Base-by-base conservation (phyloP, 352 stramenopile genomes). In the Globisporangium emineosum region DNA sequence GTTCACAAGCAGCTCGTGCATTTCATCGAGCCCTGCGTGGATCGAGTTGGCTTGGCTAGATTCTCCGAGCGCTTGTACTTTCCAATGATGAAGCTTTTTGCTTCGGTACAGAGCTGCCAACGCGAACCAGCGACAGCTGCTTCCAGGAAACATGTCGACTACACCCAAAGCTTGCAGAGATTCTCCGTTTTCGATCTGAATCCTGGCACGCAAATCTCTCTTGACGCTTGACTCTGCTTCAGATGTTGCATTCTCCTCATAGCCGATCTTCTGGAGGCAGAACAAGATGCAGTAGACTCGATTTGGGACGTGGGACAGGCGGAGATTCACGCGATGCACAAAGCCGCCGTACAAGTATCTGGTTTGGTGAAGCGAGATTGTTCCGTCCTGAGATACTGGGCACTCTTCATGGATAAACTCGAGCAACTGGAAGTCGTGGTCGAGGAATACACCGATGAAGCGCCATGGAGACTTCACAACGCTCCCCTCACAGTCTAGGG, bases 351-450 rank as follows among this genome's bases (percentile, higher is more conserved):
- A 68, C 10, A 78, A 52, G 50, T 81, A 86, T 17, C 80, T 66
- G 0, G 68, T 75, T 65, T 88, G 74, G 3, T 71, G 67, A 30
- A 87, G 81, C 0, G 64, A 70, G 17, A 72, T 57, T 4, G 57
- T 69, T 30, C 64, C 71, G 8, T 75, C 67, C 10, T 75, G 65
- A 0, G 78, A 75, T 23, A 69, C 47, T 8, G 76, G 70, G 17
- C 75, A 81, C 5, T 74, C 68, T 64, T 85, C 80, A 35, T 88
- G 79, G 32, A 89, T 68, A 55, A 87, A 88, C 51, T 89, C 79
- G 19, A 88, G 66, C 2, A 90, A 57, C 30, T 90, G 79, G 4
- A 85, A 76, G 37, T 89, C 79, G 49, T 86, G 73, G 27, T 87
- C 81, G 19, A 90, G 67, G 6, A 88, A 42, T n/a, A 88, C 43